These are phyloP conservation scores for Akanthomyces muscarius DNA, from an alignment of 2,329 filamentous ascomycete genomes.

Conservation along the genomic window DNA sequence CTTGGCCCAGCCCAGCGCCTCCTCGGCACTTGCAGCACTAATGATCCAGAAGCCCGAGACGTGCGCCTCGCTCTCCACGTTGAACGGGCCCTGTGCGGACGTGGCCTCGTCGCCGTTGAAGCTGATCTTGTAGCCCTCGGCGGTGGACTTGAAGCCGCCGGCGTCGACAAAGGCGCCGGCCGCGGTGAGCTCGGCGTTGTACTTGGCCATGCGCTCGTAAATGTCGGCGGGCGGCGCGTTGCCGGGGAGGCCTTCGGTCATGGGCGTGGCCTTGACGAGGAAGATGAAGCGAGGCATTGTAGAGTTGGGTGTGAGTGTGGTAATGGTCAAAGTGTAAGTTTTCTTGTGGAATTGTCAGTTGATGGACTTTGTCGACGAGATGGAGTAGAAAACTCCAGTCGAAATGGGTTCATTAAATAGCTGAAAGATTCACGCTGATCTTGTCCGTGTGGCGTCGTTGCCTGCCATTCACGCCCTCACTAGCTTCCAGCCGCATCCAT, in stretches of 20 bases:
- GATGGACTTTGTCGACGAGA: too few species aligned
- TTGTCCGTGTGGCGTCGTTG: neutral
- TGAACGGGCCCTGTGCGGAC: slow-evolving; percentile 28
- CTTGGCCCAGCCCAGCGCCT: slow-evolving; percentile 30
- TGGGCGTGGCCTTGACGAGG: slow-evolving; percentile 27
- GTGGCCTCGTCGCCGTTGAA: slow-evolving; percentile 23
- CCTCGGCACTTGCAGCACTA: slow-evolving; percentile 26
- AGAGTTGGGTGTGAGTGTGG: neutral
- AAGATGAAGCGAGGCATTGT: slow-evolving; percentile 30
- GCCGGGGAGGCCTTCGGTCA: slow-evolving; percentile 23
- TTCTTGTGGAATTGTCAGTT: too few species aligned
- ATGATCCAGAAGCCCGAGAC: slow-evolving; percentile 32
- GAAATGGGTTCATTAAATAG: neutral
- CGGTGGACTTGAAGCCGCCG: slow-evolving; percentile 26
- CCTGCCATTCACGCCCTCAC: neutral
- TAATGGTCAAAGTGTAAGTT: neutral
- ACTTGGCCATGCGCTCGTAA: slow-evolving; percentile 26
- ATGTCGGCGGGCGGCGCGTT: slow-evolving; percentile 20
- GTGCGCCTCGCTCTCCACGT: slow-evolving; percentile 24
- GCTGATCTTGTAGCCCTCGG: slow-evolving; percentile 26
- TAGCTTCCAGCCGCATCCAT: neutral
- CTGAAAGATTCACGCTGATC: neutral
- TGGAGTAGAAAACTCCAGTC: too few species aligned
- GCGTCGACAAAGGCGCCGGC: slow-evolving; percentile 28
- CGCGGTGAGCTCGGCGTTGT: slow-evolving; percentile 20